Base-by-base conservation (phyloP, 768 basidiomycete genomes). In the Asterophora parasitica region DNA sequence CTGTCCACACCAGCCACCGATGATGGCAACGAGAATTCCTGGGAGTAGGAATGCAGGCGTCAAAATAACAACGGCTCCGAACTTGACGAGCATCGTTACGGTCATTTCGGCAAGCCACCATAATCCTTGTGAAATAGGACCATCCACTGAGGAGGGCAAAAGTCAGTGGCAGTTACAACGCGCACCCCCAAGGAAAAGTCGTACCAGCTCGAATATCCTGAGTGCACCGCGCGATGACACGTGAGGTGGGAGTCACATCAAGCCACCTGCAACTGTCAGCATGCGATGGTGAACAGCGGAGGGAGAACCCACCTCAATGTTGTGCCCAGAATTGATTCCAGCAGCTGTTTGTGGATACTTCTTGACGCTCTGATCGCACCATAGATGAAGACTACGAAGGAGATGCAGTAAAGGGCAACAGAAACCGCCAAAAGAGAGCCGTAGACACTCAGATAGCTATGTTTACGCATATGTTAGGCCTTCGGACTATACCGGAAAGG, bases 201-300 rank as follows among this genome's bases (percentile, higher is more conserved):
- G 28, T 56, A 65, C 61, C 65, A 49, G 65, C 58, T 36, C 77
- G 67, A 16, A 85, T 82, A 58, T 87, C 85, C 45, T 82, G 77
- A 1, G 84, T 86, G 59, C 79, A 79, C 42, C 84, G 73, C 23
- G 81, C 68, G 34, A 85, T 78, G 42, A 88, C 76, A 4, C 85
- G 76, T 17, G 71, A 67, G 1, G 65, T 62, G 8, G 74, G 72
- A 1, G 75, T 77, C 28, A 69, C 64, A 51, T 72, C 71, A 26
- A 77, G 69, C 69, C 68, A 83, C 60, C 83, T 77, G 6, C 10
- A 23, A 31, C 39, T 33, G 13, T 38, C 20, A 42, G 19, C 38
- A 26, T 39, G 10, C 27, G 19, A 27, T 9, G 10, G 13, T 15
- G n/a, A 27, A 27, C 13, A 31, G 31, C 40, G 34, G 8, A 16